Evolutionary conservation across 1,284 basidiomycete genomes (phyloP).

Genomic region (Gastroboletus turbinatus): DNA sequence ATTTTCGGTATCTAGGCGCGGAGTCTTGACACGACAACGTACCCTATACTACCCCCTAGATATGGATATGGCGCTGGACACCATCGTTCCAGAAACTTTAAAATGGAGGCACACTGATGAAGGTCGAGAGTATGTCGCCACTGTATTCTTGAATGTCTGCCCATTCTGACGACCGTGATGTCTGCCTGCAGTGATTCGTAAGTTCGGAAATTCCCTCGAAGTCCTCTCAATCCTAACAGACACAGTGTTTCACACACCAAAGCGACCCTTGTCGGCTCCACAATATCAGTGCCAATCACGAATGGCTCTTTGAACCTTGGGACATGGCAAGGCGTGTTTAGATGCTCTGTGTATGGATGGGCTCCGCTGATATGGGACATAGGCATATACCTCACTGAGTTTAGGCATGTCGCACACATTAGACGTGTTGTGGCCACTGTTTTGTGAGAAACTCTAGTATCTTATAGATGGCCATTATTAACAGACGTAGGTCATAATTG

Average conservation of each 20-base stretch:
- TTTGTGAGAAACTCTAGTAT: slow-evolving; percentile 46
- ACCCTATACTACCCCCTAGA: slow-evolving; percentile 40
- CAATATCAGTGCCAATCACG: slow-evolving; percentile 84
- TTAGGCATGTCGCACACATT: slow-evolving; percentile 65
- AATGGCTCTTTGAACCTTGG: slow-evolving; percentile 81
- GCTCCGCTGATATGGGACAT: slow-evolving; percentile 4
- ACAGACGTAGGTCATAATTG: slow-evolving; percentile 15
- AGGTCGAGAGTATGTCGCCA: slow-evolving; percentile 70
- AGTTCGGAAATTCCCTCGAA: slow-evolving; percentile 18
- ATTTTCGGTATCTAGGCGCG: neutral
- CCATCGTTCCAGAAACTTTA: slow-evolving; percentile 84
- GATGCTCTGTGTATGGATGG: neutral
- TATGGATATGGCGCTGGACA: slow-evolving; percentile 86
- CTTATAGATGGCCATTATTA: neutral
- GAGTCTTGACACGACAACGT: neutral
- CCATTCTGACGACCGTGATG: slow-evolving; percentile 9
- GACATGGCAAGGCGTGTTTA: slow-evolving; percentile 80
- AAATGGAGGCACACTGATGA: slow-evolving; percentile 89
- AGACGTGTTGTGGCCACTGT: slow-evolving; percentile 82
- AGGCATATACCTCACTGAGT: slow-evolving; percentile 86
- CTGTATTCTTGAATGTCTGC: slow-evolving; percentile 29
- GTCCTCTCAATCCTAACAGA: neutral
- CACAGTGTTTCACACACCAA: slow-evolving; percentile 87
- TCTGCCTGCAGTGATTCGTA: slow-evolving; percentile 65
- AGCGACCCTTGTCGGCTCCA: slow-evolving; percentile 78